These are phyloP conservation scores for Picochlorum sp. DNA, from an alignment of 139 green algal species.

Conservation along the genomic window DNA sequence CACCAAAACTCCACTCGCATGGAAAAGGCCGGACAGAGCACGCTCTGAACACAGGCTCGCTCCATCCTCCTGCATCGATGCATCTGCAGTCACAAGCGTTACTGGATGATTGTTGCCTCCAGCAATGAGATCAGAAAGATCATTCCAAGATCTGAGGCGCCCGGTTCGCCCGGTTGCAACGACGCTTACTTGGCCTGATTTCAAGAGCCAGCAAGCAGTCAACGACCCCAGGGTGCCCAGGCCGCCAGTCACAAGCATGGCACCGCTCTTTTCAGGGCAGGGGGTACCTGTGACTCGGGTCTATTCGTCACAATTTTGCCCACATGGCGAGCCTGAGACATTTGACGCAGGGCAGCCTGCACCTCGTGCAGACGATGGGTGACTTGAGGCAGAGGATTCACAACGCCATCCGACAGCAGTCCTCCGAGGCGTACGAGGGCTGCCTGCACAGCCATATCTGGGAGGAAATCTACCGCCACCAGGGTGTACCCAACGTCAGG, in stretches of 20 bases:
- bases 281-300: constrained; percentile 11
- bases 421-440: constrained; percentile 17
- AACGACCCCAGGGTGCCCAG: constrained; percentile 50
- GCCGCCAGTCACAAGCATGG: constrained; percentile 56
- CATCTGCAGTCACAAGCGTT: constrained; percentile 21
- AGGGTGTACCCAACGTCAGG: too few species aligned
- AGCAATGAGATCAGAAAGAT: constrained; percentile 12
- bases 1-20: constrained; percentile 56
- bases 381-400: constrained; percentile 34
- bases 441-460: neutral
- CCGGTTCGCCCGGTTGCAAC: constrained; percentile 45
- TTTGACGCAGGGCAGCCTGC: constrained; percentile 57
- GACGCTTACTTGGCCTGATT: constrained; percentile 29
- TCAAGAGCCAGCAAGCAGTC: constrained; percentile 22
- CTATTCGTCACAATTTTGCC: constrained; percentile 20
- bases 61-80: constrained; percentile 18
- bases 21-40: constrained; percentile 34
- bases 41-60: constrained; percentile 43
- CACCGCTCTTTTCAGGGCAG: neutral
- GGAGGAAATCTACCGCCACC: too few species aligned
- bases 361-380: constrained; percentile 29
- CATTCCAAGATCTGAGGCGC: constrained; percentile 8
- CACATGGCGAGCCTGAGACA: constrained; percentile 62
- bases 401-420: constrained; percentile 27
- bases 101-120: constrained; percentile 3